These are phyloP conservation scores for Cryomyces minteri DNA, from an alignment of 495 filamentous ascomycete genomes.

Conservation along the genomic window DNA sequence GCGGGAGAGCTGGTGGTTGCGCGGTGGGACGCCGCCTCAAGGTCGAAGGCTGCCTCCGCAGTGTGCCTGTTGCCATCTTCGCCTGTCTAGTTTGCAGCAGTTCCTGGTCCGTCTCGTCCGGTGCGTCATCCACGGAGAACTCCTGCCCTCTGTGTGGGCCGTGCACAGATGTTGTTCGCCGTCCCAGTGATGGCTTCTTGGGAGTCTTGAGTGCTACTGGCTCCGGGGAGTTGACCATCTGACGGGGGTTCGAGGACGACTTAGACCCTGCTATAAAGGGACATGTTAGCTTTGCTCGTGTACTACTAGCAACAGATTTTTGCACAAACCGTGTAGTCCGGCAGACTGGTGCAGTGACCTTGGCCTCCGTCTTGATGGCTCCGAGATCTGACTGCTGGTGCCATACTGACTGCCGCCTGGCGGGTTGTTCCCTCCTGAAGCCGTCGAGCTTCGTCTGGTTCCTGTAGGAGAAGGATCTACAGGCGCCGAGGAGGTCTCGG, in stretches of 20 bases:
- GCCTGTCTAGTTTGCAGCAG: constrained; percentile 8
- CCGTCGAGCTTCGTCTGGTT: neutral
- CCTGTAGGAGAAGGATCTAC: no score
- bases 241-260: neutral
- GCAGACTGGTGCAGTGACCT: neutral
- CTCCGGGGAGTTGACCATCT: neutral
- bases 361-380: neutral
- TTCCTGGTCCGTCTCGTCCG: constrained; percentile 59
- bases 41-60: constrained; percentile 41
- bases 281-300: neutral
- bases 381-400: neutral
- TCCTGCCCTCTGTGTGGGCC: constrained; percentile 65
- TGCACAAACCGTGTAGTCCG: neutral
- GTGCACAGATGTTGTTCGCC: constrained; percentile 55
- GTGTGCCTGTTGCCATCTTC: constrained; percentile 9
- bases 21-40: constrained; percentile 47
- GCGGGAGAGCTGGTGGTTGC: constrained; percentile 36
- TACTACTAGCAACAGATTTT: no score
- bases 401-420: neutral
- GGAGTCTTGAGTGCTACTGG: constrained; percentile 21
- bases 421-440: neutral
- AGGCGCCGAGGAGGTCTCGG: no score
- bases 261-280: neutral
- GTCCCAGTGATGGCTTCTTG: constrained; percentile 53
- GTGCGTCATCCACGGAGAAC: constrained; percentile 88